Base-by-base conservation (phyloP, 768 basidiomycete species). In the Mrakia gelida region DNA sequence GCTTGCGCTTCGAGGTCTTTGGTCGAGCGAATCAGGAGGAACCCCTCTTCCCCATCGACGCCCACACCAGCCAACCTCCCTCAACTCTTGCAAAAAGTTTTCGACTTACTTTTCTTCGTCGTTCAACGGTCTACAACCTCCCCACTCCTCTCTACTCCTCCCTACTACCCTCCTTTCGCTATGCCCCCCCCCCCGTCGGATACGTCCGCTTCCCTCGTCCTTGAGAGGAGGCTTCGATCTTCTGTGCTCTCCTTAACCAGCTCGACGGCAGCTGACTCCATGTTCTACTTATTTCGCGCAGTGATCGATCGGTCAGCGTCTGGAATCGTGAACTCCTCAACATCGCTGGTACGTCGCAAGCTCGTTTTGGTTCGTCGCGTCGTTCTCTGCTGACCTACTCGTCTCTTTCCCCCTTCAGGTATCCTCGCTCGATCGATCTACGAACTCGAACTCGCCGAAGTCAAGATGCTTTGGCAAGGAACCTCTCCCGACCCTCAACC, bases 261-360 rank as follows among this genome's bases (percentile, higher is more conserved):
- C 18, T 32, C 63, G 34, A 11, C 38, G 38, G 61, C 26, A 28
- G 63, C 30, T 67, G 28, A 67, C 63, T 10, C n/a, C n/a, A n/a
- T 21, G 38, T 26, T 1, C 15, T n/a, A 16, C 10, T 5, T 41
- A 6, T 0, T 9, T 68, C 15, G 11, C 34, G 21, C 65, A 68
- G 65, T 30, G 94, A 96, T 83, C 89, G 90, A 67, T 91, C 92
- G 82, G 93, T 83, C 21, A 79, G 71, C 30, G 80, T 84, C 9
- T 96, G 94, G 95, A 98, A 98, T 81, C 90, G 88, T 81, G 95
- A 98, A 81, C 87, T 98, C 8, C 86, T 98, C 9, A 91, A 89
- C 81, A 23, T 65, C 21, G 30, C 61, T 18, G 72, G 71, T 74
- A 0, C 11, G 10, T 63, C 49, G 4, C 18, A 26, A 45, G 45